Evolutionary conservation across 768 basidiomycete genomes (phyloP), one percentile per base, ranked within the genome.

Genomic region (Leccinum sublutescens): DNA sequence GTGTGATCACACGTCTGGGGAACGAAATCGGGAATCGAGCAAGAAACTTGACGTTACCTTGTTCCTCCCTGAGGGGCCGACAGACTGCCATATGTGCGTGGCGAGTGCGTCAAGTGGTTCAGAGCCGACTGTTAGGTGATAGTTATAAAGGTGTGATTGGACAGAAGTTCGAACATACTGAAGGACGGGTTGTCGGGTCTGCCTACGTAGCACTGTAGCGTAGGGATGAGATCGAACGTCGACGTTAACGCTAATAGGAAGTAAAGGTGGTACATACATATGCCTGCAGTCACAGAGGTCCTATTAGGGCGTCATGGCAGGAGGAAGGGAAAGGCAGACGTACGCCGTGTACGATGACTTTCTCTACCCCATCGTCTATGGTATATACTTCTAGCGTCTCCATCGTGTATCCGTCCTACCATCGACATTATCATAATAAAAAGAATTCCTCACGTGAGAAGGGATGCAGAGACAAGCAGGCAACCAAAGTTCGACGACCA

Each of bases 41-140:
- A 23, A 9, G 25, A 4, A 11, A 19, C 14, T 4, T 2, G 6
- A 27, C 10, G 27, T n/a, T 45, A 90, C 94, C 79, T 94, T 95
- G 77, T 98, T 98, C 2, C 77, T 82, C 1, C 95, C 95, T 0
- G 95, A 97, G 0, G 95, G 94, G 1, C 95, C 95, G 0, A 85
- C 80, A 0, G 89, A 86, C 25, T 74, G 72, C 82, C 86, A 88
- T 52, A 98, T 96, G 4, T 78, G 78, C 33, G 80, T 66, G 0
- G 93, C 86, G 4, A 95, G 82, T 2, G 65, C 57, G 40, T 86
- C 82, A n/a, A 94, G 75, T 0, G 89, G 85, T 70, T 95, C 91
- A 7, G 89, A 87, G 3, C 92, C 95, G 50, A 93, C 95, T 95
- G 60, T 54, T 4, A 0, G 1, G 7, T 8, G 3, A 33, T 23